Evolutionary conservation across 257 asterid genomes (phyloP), one percentile per base, ranked within the genome.

Genomic region (Echites panduratus): DNA sequence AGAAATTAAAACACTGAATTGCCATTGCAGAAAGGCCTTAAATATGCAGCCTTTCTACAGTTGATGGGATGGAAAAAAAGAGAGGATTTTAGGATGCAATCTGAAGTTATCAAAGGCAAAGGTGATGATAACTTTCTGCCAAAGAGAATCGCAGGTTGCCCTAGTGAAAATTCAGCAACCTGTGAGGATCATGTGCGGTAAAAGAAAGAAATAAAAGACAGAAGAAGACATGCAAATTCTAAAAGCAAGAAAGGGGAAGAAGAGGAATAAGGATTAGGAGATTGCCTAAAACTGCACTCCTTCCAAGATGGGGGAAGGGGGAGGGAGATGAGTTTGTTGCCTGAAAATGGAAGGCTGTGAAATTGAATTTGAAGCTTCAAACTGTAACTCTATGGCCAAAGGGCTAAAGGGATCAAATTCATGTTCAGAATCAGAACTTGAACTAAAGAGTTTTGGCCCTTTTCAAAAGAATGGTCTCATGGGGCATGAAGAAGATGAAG

Each of bases 401-500:
- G n/a, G n/a, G n/a, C n/a, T n/a, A n/a, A n/a, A n/a, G n/a, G n/a
- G n/a, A n/a, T 17, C 5, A 47, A 32, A 17, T 41, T 12, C 41
- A 26, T 47, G 17, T 22, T 61, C 26, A 20, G 32, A 61, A 26
- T 72, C 62, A 35, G 32, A 6, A 35, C 9, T 26, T 44, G 9
- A 27, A 24, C 11, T 45, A 24, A 53, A 48, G 32, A 78, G 47
- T 81, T 81, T 59, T 79, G 87, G 77, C 82, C 82, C 70, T 84
- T 7, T 85, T 83, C 85, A 77, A 35, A 78, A 78, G 84, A 84
- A 84, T 29, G 90, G 85, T 45, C 72, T 77, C 76, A 68, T 4
- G 14, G 92, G 83, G 64, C 59, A 74, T 13, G 87, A 81, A 35
- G 87, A 65, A 0, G 87, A 75, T 56, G 88, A 81, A 71, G 88